Conservation (phyloP, 495 filamentous ascomycete genomes). For the Choiromyces venosus region DNA sequence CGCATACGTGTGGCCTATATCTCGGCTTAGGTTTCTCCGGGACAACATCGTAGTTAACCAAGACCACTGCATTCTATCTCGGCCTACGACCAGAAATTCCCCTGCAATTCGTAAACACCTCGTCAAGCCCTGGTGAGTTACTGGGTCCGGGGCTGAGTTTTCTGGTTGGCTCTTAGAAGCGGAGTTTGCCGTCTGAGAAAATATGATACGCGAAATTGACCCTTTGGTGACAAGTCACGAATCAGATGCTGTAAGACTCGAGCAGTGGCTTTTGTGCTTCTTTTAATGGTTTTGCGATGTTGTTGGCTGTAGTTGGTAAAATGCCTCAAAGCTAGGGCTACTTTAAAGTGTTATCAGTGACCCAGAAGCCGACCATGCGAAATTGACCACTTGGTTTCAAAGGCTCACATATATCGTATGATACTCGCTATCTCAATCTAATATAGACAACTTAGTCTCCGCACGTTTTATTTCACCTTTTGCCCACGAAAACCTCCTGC, state of each 20-base stretch:
- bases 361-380: neutral
- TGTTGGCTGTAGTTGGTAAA: neutral
- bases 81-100: neutral
- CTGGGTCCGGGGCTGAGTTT: neutral
- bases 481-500: neutral
- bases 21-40: neutral
- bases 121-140: neutral
- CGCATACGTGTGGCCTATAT: neutral
- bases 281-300: neutral
- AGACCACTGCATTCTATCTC: neutral
- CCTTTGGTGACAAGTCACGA: neutral
- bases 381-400: neutral
- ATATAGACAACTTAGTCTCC: neutral
- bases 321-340: neutral
- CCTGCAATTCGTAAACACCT: neutral
- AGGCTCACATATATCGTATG: no score
- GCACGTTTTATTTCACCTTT: neutral
- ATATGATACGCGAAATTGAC: neutral
- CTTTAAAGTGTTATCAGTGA: neutral
- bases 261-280: neutral
- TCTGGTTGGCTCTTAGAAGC: neutral
- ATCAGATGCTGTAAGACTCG: neutral
- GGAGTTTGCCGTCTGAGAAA: neutral
- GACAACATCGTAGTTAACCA: neutral
- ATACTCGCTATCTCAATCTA: neutral